Percentiles rank a stretch among this genome's conserved stretches.
phyloP scores from a whole-genome alignment of 352 stramenopile species.

The Globisporangium viniferum region DNA sequence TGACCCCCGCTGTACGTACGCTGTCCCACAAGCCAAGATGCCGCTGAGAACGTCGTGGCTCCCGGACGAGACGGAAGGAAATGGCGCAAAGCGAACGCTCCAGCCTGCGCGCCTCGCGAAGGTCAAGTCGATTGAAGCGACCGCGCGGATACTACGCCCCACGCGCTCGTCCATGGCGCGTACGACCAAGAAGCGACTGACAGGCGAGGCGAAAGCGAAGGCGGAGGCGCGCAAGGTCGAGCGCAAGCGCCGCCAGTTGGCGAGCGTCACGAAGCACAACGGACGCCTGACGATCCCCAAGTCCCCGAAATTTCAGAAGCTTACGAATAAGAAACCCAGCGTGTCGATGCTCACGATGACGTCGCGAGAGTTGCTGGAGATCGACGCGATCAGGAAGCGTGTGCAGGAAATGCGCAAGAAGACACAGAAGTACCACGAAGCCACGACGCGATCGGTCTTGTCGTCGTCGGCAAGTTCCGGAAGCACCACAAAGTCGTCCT shows the following conservation, averaged over 20 bases:
- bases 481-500: conserved; percentile 38
- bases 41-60: conserved; percentile 13
- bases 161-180: conserved; percentile 54
- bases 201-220: conserved; percentile 38
- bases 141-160: conserved; percentile 55
- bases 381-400: conserved; percentile 60
- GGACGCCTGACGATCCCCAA: conserved; percentile 62
- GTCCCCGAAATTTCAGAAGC: conserved; percentile 60
- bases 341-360: conserved; percentile 57
- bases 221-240: conserved; percentile 33
- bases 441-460: conserved; percentile 39
- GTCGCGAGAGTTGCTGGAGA: conserved; percentile 73
- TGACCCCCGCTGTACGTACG: neutral
- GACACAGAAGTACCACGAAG: conserved; percentile 64
- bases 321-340: conserved; percentile 29
- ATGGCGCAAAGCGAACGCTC: conserved; percentile 28
- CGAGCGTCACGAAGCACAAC: conserved; percentile 48
- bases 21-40: neutral
- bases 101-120: conserved; percentile 39
- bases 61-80: neutral
- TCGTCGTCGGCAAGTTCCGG: neutral
- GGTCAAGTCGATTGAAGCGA: conserved; percentile 52
- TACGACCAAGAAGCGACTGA: conserved; percentile 39
- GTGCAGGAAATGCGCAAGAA: conserved; percentile 52
- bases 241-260: conserved; percentile 27